phyloP scores from a whole-genome alignment of 2,329 filamentous ascomycete species.

The Ophiognomonia clavigignenti-juglandacearum region DNA sequence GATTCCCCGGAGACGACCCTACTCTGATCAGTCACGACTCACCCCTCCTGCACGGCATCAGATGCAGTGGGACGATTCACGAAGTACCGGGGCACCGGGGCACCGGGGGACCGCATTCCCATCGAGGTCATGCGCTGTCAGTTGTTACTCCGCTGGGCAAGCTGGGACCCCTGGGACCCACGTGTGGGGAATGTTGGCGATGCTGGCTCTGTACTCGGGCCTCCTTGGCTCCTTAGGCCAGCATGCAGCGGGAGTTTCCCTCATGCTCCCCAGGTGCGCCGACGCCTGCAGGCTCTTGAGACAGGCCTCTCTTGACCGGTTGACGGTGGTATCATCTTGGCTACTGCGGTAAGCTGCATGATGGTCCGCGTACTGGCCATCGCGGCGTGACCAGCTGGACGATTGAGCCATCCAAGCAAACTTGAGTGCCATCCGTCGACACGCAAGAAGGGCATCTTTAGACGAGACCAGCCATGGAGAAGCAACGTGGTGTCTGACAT shows the following conservation, averaged over 20 bases:
- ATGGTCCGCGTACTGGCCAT: not conserved
- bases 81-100: too few relatives aligned
- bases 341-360: conserved; percentile 4
- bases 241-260: too few relatives aligned
- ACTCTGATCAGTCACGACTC: not conserved
- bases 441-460: not conserved
- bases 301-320: not conserved
- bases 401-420: not conserved
- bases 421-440: not conserved
- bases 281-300: not conserved
- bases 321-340: not conserved
- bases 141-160: not conserved
- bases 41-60: not conserved
- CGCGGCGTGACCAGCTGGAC: conserved; percentile 2
- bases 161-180: too few relatives aligned
- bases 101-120: not conserved
- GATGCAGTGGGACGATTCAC: not conserved
- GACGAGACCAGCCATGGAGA: not conserved
- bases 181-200: too few relatives aligned
- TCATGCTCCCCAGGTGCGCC: not conserved
- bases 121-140: not conserved
- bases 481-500: not conserved
- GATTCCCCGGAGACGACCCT: too few relatives aligned
- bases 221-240: not conserved
- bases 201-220: not conserved